These are phyloP conservation scores for Monosporascus sp. DNA, from an alignment of 2,329 filamentous ascomycete species.

Conservation along the genomic window DNA sequence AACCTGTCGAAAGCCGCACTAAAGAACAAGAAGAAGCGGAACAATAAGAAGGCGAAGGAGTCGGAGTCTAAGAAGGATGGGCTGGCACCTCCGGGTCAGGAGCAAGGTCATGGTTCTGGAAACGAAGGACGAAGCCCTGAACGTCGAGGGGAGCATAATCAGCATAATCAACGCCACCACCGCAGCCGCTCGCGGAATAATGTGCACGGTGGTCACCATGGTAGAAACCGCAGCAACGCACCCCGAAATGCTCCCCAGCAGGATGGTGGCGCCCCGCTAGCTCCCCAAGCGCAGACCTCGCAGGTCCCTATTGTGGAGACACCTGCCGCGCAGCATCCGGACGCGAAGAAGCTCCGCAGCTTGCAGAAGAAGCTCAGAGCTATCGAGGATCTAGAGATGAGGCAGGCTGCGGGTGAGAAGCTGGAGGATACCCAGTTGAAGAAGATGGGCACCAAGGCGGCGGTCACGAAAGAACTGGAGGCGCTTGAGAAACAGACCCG, in stretches of 20 bases:
- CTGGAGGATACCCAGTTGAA: constrained; percentile 97
- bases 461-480: constrained; percentile 79
- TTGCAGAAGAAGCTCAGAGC: constrained; percentile 96
- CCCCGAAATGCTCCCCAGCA: constrained; percentile 33
- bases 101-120: constrained; percentile 38
- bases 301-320: constrained; percentile 42
- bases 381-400: constrained; percentile 98
- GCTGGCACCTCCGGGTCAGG: constrained; percentile 42
- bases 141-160: constrained; percentile 54
- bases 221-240: constrained; percentile 46
- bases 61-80: constrained; percentile 55
- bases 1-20: constrained; percentile 76
- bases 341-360: constrained; percentile 90
- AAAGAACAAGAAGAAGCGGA: constrained; percentile 99
- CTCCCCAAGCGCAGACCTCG: constrained; percentile 25
- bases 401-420: constrained; percentile 89
- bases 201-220: constrained; percentile 37
- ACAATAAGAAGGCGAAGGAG: constrained; percentile 83
- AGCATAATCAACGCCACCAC: constrained; percentile 35
- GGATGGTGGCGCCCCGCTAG: constrained; percentile 19
- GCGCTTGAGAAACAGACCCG: constrained; percentile 40
- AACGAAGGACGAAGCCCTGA: constrained; percentile 61
- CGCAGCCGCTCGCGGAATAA: constrained; percentile 51
- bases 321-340: constrained; percentile 55
- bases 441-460: constrained; percentile 88